Evolutionary conservation across 352 stramenopile genomes (phyloP).

Genomic region (Phytopythium chamaehyphon): DNA sequence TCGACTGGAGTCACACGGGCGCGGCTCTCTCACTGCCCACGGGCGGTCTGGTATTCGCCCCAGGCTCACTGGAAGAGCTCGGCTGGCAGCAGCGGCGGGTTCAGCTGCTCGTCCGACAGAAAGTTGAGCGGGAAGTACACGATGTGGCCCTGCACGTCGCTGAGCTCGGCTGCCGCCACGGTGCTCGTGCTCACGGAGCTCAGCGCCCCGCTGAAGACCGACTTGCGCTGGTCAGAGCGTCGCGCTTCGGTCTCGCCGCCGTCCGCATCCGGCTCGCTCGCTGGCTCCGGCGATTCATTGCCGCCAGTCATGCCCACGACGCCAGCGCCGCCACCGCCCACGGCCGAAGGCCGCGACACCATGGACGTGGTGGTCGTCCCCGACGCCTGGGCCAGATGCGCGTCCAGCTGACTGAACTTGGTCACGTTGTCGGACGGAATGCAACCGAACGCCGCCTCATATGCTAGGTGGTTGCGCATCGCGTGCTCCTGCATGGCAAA

Average conservation of each 20-base stretch:
- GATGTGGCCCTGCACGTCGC: conserved; percentile 70
- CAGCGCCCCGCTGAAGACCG: conserved; percentile 44
- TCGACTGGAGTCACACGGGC: no score
- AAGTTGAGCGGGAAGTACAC: conserved; percentile 89
- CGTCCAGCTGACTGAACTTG: conserved; percentile 67
- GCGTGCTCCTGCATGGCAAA: conserved; percentile 84
- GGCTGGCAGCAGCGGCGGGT: conserved; percentile 73
- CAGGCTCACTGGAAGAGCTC: conserved; percentile 76
- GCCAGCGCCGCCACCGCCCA: conserved; percentile 6
- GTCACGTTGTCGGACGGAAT: conserved; percentile 71
- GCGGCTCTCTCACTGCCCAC: no score
- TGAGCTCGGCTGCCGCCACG: conserved; percentile 35
- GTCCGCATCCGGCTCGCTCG: conserved; percentile 4
- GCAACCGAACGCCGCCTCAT: conserved; percentile 80
- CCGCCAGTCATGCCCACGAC: not conserved
- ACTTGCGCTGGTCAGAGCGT: conserved; percentile 14
- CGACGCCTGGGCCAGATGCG: conserved; percentile 27
- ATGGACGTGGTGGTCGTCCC: conserved; percentile 1
- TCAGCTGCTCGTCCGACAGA: conserved; percentile 67
- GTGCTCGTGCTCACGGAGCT: conserved; percentile 57
- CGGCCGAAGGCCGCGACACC: conserved; percentile 1
- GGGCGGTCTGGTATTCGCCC: no score
- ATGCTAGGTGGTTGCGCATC: conserved; percentile 81
- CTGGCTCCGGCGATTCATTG: not conserved
- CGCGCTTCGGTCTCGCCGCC: not conserved